A percentile compares a stretch with the other conserved stretches of the same genome.
Evolutionary conservation across 1,139 yeast species (phyloP).

Genomic region (Meyerozyma sp.): DNA sequence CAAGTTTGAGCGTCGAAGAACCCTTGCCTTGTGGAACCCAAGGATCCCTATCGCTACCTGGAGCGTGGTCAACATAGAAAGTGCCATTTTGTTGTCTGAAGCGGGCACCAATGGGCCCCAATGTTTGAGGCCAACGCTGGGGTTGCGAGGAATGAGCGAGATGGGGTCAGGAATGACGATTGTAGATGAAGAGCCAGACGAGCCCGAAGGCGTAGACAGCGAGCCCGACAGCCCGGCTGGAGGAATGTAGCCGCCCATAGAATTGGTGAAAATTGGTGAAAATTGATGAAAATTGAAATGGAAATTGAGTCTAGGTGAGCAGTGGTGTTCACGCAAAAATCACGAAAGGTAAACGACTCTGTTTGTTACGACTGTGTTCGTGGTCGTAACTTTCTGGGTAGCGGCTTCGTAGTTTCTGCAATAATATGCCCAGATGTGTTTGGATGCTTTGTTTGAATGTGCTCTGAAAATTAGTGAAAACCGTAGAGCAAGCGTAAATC

Average conservation of each 20-base stretch:
- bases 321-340: too few species aligned
- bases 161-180: slow-evolving; percentile 18
- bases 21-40: slow-evolving; percentile 19
- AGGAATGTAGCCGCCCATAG: slow-evolving; percentile 15
- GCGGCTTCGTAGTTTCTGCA: too few species aligned
- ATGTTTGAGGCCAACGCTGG: slow-evolving; percentile 50
- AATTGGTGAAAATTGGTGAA: neutral
- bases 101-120: slow-evolving; percentile 69
- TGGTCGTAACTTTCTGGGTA: too few species aligned
- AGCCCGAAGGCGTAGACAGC: neutral
- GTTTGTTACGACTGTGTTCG: too few species aligned
- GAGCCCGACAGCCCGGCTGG: slow-evolving; percentile 14
- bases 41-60: slow-evolving; percentile 44
- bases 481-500: too few species aligned
- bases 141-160: slow-evolving; percentile 31
- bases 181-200: slow-evolving; percentile 12
- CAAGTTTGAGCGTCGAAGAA: slow-evolving; percentile 10
- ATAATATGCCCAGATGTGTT: too few species aligned
- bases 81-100: slow-evolving; percentile 48
- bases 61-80: slow-evolving; percentile 40
- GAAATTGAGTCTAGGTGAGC: too few species aligned
- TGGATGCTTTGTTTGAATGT: too few species aligned
- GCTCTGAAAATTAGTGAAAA: too few species aligned
- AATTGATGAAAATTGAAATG: neutral
- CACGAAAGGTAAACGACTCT: too few species aligned